Evolutionary conservation across 768 basidiomycete genomes (phyloP).

Genomic region (Pisolithus marmoratus): DNA sequence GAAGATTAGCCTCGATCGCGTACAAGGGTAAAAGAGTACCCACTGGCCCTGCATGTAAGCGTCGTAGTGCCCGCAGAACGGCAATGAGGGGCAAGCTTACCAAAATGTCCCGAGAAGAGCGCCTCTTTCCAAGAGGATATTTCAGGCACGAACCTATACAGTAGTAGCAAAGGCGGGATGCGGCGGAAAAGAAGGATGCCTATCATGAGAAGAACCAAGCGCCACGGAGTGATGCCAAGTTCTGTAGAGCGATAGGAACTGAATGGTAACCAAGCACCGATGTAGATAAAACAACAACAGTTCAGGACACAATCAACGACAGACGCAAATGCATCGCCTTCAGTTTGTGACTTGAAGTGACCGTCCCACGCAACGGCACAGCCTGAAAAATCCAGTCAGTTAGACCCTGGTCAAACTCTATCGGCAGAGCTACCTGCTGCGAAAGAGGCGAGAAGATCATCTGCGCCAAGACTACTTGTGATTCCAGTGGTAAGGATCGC

Average conservation of each 20-base stretch:
- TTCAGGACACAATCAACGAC: slow-evolving; percentile 87
- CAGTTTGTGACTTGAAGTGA: slow-evolving; percentile 71
- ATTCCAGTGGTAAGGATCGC: slow-evolving; percentile 74
- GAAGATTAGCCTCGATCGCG: background rate
- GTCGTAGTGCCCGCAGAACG: background rate
- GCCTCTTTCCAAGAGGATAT: slow-evolving; percentile 83
- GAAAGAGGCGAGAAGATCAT: slow-evolving; percentile 88
- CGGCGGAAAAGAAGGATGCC: slow-evolving; percentile 70
- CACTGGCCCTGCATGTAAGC: slow-evolving; percentile 43
- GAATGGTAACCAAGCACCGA: slow-evolving; percentile 84
- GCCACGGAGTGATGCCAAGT: slow-evolving; percentile 64
- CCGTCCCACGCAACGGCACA: slow-evolving; percentile 91
- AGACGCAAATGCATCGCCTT: slow-evolving; percentile 83
- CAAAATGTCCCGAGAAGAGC: slow-evolving; percentile 89
- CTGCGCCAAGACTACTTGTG: slow-evolving; percentile 73
- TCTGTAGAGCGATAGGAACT: slow-evolving; percentile 46
- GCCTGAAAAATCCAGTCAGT: slow-evolving; percentile 41
- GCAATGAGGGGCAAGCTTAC: slow-evolving; percentile 27
- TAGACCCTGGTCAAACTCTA: background rate
- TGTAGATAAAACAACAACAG: slow-evolving; percentile 76
- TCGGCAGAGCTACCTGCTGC: slow-evolving; percentile 52
- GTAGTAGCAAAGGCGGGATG: slow-evolving; percentile 68
- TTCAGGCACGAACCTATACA: slow-evolving; percentile 86
- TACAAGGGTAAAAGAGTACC: slow-evolving; percentile 15
- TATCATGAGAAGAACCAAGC: slow-evolving; percentile 62